Conservation (phyloP, 176 grass and related monocot species). For the Olyra latifolia region DNA sequence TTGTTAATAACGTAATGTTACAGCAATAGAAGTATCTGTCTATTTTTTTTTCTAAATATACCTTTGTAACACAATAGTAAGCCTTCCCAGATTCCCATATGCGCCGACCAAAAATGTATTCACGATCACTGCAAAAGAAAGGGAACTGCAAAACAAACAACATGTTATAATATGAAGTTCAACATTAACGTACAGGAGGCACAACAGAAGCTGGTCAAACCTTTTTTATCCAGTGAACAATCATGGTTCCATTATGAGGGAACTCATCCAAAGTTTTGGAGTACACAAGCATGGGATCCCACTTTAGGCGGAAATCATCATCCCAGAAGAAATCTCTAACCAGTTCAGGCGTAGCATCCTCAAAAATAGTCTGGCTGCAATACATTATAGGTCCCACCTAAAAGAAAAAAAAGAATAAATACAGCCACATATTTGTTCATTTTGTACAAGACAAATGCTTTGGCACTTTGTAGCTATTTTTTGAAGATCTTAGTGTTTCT, state of each 20-base stretch:
- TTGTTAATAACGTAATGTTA: not conserved
- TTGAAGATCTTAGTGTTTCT: too few relatives aligned
- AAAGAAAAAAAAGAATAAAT: slow-evolving; percentile 9
- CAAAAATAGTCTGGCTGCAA: slow-evolving; percentile 81
- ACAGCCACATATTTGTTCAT: too few relatives aligned
- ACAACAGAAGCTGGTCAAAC: slow-evolving; percentile 34
- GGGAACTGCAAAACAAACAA: slow-evolving; percentile 70
- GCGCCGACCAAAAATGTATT: slow-evolving; percentile 95
- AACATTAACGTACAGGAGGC: slow-evolving; percentile 11
- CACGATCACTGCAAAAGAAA: slow-evolving; percentile 98
- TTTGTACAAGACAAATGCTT: too few relatives aligned
- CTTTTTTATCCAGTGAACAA: slow-evolving; percentile 99
- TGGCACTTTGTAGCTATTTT: too few relatives aligned
- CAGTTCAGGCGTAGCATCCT: slow-evolving; percentile 95
- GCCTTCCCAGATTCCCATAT: slow-evolving; percentile 91
- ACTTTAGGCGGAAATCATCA: slow-evolving; percentile 90
- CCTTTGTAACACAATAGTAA: slow-evolving; percentile 97
- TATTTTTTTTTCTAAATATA: slow-evolving; percentile 18
- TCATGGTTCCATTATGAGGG: slow-evolving; percentile 74
- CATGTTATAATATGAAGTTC: slow-evolving; percentile 27
- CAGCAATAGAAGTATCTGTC: not conserved
- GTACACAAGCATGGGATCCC: slow-evolving; percentile 90
- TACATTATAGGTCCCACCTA: slow-evolving; percentile 90
- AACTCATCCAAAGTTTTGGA: slow-evolving; percentile 84
- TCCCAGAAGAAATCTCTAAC: slow-evolving; percentile 99